Conservation (phyloP, 371 early-diverging fungal genomes). For the Mucor indicus region DNA sequence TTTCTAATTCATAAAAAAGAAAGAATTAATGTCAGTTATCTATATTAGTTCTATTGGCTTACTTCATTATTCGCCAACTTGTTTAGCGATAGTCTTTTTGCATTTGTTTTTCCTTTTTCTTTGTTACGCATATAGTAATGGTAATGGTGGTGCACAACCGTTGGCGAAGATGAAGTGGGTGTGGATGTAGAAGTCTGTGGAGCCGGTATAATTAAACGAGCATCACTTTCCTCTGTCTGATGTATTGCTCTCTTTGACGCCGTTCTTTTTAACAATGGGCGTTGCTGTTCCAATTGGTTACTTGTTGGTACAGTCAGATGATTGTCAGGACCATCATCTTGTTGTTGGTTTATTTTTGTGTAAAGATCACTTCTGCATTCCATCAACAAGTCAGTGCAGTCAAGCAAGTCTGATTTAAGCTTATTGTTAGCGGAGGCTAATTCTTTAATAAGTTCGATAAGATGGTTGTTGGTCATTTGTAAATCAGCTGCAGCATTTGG, state of each 20-base stretch:
- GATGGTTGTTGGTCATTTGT: constrained; percentile 14
- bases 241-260: constrained; percentile 3
- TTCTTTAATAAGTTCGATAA: constrained; percentile 41
- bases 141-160: constrained; percentile 44
- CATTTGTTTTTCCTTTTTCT: constrained; percentile 18
- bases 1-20: too few species aligned
- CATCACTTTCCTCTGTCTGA: constrained; percentile 1
- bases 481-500: constrained; percentile 15
- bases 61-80: too few species aligned
- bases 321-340: constrained; percentile 2
- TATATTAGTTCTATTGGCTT: too few species aligned
- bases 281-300: background rate
- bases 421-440: constrained; percentile 43
- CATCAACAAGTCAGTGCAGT: constrained; percentile 32
- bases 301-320: background rate
- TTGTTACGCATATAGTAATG: constrained; percentile 30
- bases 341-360: background rate
- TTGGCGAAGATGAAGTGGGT: constrained; percentile 10
- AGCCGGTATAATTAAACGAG: background rate
- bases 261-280: background rate
- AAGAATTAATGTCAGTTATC: too few species aligned
- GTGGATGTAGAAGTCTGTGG: constrained; percentile 3
- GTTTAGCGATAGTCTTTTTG: too few species aligned
- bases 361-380: constrained; percentile 19
- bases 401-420: constrained; percentile 36